Conservation (phyloP, 176 grass and related monocot genomes). For the Canna indica region DNA sequence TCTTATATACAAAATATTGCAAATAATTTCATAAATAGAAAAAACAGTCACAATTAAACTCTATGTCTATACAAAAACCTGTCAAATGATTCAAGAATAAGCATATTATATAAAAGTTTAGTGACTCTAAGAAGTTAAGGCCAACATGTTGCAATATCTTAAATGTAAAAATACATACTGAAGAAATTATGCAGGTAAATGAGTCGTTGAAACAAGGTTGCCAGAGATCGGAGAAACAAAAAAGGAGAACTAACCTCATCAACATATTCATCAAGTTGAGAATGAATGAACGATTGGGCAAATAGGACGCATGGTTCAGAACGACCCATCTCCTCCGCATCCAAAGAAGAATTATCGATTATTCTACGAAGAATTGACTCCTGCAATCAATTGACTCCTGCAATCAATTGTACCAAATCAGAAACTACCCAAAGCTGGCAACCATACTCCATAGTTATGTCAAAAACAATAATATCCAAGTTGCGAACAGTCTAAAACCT, state of each 20-base stretch:
- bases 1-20: too few species aligned
- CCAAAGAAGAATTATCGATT: not conserved
- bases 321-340: conserved; percentile 52
- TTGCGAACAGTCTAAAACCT: too few species aligned
- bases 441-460: too few species aligned
- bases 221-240: not conserved
- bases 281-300: conserved; percentile 84
- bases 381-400: not conserved
- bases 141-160: not conserved
- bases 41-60: not conserved
- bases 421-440: not conserved
- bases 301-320: conserved; percentile 87
- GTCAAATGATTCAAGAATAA: not conserved
- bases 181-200: not conserved
- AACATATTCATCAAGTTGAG: conserved; percentile 89
- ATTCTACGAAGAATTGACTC: not conserved
- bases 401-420: not conserved
- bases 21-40: not conserved
- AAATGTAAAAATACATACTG: not conserved
- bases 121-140: not conserved
- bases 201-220: not conserved
- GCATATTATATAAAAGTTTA: not conserved
- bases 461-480: too few species aligned
- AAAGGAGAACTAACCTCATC: conserved; percentile 53
- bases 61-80: not conserved